Evolutionary conservation across 2,329 filamentous ascomycete genomes (phyloP), one percentile per base, ranked within the genome.

Genomic region (Paecilomyces niveus): DNA sequence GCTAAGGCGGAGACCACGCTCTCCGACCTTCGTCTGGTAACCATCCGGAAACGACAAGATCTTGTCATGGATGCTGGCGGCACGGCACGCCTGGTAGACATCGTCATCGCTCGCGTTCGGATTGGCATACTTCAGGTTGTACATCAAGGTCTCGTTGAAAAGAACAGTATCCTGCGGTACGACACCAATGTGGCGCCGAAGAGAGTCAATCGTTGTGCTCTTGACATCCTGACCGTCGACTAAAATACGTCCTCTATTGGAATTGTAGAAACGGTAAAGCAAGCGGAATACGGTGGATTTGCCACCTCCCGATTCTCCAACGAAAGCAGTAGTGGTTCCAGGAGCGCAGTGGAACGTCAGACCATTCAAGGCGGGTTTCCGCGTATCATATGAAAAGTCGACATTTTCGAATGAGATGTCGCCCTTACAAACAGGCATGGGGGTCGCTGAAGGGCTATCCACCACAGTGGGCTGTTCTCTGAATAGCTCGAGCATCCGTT

Each of bases 231-330:
- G 84, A 7, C 89, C 91, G 70, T 97, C 94, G 57, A 99, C 80
- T 68, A 88, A 84, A 58, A 97, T 96, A 68, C 81, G 85, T 35
- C 94, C 94, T 55, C 85, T 83, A 56, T 87, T 81, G 57, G 88
- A 85, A 70, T 97, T 95, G 79, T 97, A 99, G 75, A 97, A 99
- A 18, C 94, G 89, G 81, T 96, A 97, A 72, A 99, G 86, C 54
- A 97, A 83, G 55, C 94, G 89, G 80, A 99, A 97, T 26, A 99
- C 84, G 0, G 94, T 99, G 2, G 93, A 97, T 74, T 99, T 99
- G 64, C 94, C 94, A 59, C 94, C 94, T 53, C 94, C 94, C 32
- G 93, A 97, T 73, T 97, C 93, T 63, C 94, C 94, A 18, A 99
- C 94, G 63, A 99, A 87, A 0, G 94, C 94, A 5, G 93, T 99